Base-by-base conservation (phyloP, 371 early-diverging fungal genomes). In the Rhizopus delemar region DNA sequence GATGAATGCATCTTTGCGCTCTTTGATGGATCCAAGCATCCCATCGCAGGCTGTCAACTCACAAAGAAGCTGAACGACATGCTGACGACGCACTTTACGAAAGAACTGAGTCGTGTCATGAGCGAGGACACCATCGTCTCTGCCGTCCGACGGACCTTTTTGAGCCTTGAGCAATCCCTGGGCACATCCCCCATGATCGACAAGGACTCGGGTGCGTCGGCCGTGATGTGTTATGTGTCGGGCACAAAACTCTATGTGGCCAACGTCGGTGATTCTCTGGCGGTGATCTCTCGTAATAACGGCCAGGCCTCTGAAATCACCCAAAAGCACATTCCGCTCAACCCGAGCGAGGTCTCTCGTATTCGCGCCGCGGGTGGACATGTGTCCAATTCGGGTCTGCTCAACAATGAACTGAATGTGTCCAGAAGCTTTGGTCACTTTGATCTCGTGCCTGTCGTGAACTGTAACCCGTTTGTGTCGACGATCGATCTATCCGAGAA, bases 351-450 rank as follows among this genome's bases (percentile, higher is more conserved):
- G 62, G 78, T 86, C 1, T 77, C 77, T 12, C 82, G 94, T 38
- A 89, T 95, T 48, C 89, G 90, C 31, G 74, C 80, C 8, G 83
- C 90, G 0, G 90, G 91, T 28, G 95, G 95, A 0, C 89, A 78
- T 65, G 89, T 95, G 15, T 88, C 92, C 15, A 84, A 83, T 51
- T 70, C 82, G 29, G 91, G 92, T 12, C 68, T 86, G 3, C 73
- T 95, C 13, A 88, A 91, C 41, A 87, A 84, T 13, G 84, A 86
- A 57, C 59, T 88, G 9, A 77, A 82, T 22, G 79, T 93, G 0
- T 91, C 93, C 0, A 76, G 94, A n/a, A 85, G 87, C 4, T 94
- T 96, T 81, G 96, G 96, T 0, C 87, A 92, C 71, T 93, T 89
- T 63, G 84, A 88, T 52, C 66, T 90, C 28, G 78, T 90, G 0